phyloP scores from a whole-genome alignment of 805 yeast species.

The Candida khao-thaluensis region DNA sequence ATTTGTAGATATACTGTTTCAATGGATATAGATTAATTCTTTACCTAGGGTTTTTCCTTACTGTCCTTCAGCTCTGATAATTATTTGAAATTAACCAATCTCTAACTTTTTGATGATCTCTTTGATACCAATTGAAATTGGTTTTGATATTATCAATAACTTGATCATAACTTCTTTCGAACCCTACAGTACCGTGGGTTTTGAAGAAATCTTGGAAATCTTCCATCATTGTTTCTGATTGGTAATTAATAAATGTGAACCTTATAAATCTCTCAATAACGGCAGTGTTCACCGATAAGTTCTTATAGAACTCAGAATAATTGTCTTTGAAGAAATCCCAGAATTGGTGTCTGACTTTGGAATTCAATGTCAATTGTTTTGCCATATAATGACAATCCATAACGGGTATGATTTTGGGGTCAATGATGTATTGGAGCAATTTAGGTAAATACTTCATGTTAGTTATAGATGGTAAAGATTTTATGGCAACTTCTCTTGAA shows the following conservation, averaged over 20 bases:
- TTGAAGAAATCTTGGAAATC: conserved; percentile 31
- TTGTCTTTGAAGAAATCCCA: conserved; percentile 52
- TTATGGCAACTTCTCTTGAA: conserved; percentile 55
- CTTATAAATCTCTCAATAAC: conserved; percentile 49
- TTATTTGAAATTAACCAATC: conserved; percentile 35
- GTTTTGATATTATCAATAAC: conserved; percentile 54
- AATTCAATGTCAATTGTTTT: conserved; percentile 46
- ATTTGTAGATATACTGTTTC: too few relatives aligned
- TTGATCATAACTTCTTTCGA: conserved; percentile 57
- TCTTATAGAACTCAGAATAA: conserved; percentile 43
- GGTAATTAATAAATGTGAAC: conserved; percentile 39
- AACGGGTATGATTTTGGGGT: conserved; percentile 46
- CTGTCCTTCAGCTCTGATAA: too few relatives aligned
- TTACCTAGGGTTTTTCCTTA: too few relatives aligned
- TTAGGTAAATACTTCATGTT: conserved; percentile 35
- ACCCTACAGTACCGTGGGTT: conserved; percentile 40
- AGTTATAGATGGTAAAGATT: conserved; percentile 51
- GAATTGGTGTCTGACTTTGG: conserved; percentile 39
- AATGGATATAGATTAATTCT: conserved; percentile 1
- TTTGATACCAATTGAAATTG: conserved; percentile 49
- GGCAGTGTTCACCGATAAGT: conserved; percentile 50
- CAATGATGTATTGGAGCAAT: conserved; percentile 40
- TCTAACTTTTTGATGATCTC: conserved; percentile 43
- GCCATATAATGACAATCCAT: conserved; percentile 62
- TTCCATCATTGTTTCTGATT: conserved; percentile 31